These are phyloP conservation scores for Acanthochlamys bracteata DNA, from an alignment of 106 monocot species.

Conservation along the genomic window DNA sequence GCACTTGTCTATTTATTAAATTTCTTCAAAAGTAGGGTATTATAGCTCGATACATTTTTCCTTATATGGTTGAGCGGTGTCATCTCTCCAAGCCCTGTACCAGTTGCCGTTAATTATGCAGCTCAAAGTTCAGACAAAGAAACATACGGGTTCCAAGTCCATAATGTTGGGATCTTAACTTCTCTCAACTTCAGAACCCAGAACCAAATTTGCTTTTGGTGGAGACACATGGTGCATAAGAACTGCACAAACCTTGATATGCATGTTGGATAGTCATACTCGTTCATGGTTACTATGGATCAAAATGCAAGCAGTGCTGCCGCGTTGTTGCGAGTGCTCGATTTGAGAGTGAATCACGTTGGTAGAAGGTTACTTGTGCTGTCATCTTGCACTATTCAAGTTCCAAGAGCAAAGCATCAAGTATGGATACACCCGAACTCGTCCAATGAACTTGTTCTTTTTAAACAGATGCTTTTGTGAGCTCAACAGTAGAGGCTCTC, in stretches of 20 bases:
- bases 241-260: slow-evolving; percentile 70
- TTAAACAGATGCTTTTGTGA: too few species aligned
- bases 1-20: neutral
- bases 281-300: slow-evolving; percentile 73
- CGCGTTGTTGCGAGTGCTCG: slow-evolving; percentile 77
- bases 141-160: slow-evolving; percentile 66
- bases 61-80: too few species aligned
- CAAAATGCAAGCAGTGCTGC: slow-evolving; percentile 74
- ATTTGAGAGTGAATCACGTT: slow-evolving; percentile 60
- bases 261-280: slow-evolving; percentile 84
- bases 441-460: too few species aligned
- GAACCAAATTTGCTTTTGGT: slow-evolving; percentile 66
- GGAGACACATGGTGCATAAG: slow-evolving; percentile 56
- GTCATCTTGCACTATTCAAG: slow-evolving; percentile 67
- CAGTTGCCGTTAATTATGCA: too few species aligned
- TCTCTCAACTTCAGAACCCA: slow-evolving; percentile 85
- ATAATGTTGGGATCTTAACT: slow-evolving; percentile 69
- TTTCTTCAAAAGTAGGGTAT: slow-evolving; percentile 1
- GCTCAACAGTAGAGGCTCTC: too few species aligned
- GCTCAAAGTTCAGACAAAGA: too few species aligned
- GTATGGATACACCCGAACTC: too few species aligned
- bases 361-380: slow-evolving; percentile 61
- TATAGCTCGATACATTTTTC: neutral
- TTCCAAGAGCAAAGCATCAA: slow-evolving; percentile 58
- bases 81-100: too few species aligned